Evolutionary conservation across 1,139 yeast genomes (phyloP).

Genomic region (Magnusiomyces suaveolens): DNA sequence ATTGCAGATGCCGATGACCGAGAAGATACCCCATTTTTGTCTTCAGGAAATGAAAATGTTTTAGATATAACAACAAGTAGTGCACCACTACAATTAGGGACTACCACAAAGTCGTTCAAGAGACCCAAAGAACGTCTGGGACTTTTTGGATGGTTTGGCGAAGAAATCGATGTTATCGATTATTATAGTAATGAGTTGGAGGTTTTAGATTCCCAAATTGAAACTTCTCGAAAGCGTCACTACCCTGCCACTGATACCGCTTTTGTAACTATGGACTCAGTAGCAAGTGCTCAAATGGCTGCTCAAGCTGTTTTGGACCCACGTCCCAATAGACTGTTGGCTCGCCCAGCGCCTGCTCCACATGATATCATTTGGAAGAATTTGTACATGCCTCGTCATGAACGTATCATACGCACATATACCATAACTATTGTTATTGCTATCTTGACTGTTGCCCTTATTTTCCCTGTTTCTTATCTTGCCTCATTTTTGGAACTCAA

Average conservation of each 20-base stretch:
- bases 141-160: constrained; percentile 45
- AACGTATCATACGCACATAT: constrained; percentile 51
- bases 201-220: constrained; percentile 49
- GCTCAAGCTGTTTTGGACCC: constrained; percentile 86
- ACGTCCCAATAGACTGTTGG: constrained; percentile 58
- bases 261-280: constrained; percentile 75
- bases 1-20: not conserved
- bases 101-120: constrained; percentile 13
- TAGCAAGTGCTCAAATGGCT: constrained; percentile 80
- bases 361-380: constrained; percentile 79
- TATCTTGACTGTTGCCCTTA: constrained; percentile 53
- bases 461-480: constrained; percentile 63
- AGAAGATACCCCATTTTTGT: not conserved
- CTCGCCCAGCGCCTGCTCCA: constrained; percentile 79
- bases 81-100: constrained; percentile 12
- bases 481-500: constrained; percentile 63
- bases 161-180: constrained; percentile 55
- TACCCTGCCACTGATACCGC: constrained; percentile 45
- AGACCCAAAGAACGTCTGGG: constrained; percentile 41
- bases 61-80: not conserved
- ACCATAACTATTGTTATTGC: constrained; percentile 56
- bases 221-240: constrained; percentile 37
- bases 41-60: not conserved
- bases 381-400: constrained; percentile 48
- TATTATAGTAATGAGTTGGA: constrained; percentile 49